Percentiles rank a stretch among this genome's conserved stretches.
phyloP scores from a whole-genome alignment of 371 early-diverging fungal genomes.

The Sporodiniella umbellata region DNA sequence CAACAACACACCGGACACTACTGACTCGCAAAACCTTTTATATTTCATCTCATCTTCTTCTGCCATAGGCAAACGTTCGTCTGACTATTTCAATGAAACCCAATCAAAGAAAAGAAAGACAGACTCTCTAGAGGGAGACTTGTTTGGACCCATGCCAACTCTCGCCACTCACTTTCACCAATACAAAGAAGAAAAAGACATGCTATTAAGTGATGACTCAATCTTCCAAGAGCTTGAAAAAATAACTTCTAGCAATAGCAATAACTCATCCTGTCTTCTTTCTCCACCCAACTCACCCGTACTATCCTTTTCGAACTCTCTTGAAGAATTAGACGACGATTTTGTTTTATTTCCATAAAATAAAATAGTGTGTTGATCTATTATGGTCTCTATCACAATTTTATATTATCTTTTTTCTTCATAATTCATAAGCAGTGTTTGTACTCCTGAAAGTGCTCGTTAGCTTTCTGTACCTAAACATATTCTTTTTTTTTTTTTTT shows the following conservation, averaged over 20 bases:
- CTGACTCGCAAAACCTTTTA: not conserved
- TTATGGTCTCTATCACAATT: no score
- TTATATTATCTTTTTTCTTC: no score
- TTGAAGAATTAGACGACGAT: not conserved
- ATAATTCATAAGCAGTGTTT: no score
- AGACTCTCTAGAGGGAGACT: not conserved
- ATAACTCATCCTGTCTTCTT: not conserved
- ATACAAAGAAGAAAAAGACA: not conserved
- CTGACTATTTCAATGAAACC: not conserved
- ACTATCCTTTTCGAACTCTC: not conserved
- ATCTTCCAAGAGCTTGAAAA: not conserved
- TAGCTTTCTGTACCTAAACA: no score
- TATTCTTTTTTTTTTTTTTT: no score
- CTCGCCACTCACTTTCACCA: not conserved
- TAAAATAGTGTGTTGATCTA: not conserved
- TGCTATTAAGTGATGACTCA: not conserved
- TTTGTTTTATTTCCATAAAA: not conserved
- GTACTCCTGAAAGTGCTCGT: no score
- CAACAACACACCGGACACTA: not conserved
- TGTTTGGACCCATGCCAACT: not conserved
- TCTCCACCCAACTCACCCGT: not conserved
- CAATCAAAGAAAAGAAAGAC: not conserved
- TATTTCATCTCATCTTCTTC: not conserved
- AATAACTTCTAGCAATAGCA: not conserved
- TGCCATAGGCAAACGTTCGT: not conserved